phyloP scores from a whole-genome alignment of 805 yeast genomes.

The Kuraishia floccosa region DNA sequence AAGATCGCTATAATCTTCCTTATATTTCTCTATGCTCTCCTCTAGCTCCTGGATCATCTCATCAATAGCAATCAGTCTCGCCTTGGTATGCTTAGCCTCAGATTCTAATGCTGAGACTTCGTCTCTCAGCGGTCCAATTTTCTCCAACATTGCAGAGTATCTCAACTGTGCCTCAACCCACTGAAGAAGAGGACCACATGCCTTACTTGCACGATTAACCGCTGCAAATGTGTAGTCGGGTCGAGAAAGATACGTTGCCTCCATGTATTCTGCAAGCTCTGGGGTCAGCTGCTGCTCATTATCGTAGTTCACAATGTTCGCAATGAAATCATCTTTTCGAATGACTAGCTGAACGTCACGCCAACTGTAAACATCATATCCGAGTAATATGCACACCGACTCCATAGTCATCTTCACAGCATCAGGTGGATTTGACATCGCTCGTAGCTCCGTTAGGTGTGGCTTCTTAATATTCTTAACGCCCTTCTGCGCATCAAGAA shows the following conservation, averaged over 20 bases:
- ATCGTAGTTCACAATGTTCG: slow-evolving; percentile 68
- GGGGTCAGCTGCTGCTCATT: slow-evolving; percentile 45
- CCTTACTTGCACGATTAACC: slow-evolving; percentile 84
- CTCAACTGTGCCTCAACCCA: slow-evolving; percentile 89
- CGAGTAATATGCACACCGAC: slow-evolving; percentile 76
- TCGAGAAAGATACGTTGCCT: slow-evolving; percentile 43
- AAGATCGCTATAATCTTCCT: slow-evolving; percentile 55
- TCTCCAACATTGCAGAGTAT: slow-evolving; percentile 61
- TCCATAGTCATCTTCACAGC: slow-evolving; percentile 80
- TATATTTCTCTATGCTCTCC: slow-evolving; percentile 54
- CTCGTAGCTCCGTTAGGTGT: slow-evolving; percentile 78
- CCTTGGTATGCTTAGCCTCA: slow-evolving; percentile 49
- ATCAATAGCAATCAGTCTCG: slow-evolving; percentile 63
- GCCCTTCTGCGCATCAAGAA: slow-evolving; percentile 73
- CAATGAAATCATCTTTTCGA: slow-evolving; percentile 78
- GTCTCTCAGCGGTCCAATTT: slow-evolving; percentile 58
- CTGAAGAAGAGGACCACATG: slow-evolving; percentile 82
- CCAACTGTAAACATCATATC: slow-evolving; percentile 61
- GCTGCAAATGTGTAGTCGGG: slow-evolving; percentile 59
- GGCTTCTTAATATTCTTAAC: slow-evolving; percentile 91
- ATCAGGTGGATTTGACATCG: slow-evolving; percentile 86
- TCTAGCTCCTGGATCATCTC: slow-evolving; percentile 75
- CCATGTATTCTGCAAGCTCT: slow-evolving; percentile 45
- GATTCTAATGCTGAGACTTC: slow-evolving; percentile 54
- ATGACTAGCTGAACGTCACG: slow-evolving; percentile 73